phyloP scores from a whole-genome alignment of 1,284 basidiomycete genomes.

The Prillingera fragicola region DNA sequence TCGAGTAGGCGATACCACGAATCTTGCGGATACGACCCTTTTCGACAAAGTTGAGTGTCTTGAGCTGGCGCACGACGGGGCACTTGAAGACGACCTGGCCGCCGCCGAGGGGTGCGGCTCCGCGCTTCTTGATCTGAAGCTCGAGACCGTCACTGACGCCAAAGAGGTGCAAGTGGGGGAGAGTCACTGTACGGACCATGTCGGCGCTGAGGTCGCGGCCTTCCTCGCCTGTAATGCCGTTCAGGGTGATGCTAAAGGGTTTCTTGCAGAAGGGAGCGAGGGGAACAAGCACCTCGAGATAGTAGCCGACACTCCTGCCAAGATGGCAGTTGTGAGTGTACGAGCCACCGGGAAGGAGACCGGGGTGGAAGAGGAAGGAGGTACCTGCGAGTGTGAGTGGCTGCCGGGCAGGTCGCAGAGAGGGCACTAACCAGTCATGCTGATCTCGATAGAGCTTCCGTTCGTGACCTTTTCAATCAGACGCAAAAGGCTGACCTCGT shows the following conservation, averaged over 20 bases:
- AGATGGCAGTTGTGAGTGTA: slow-evolving; percentile 81
- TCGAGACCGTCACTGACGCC: slow-evolving; percentile 82
- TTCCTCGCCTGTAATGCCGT: slow-evolving; percentile 81
- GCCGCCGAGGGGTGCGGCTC: slow-evolving; percentile 83
- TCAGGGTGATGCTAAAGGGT: slow-evolving; percentile 71
- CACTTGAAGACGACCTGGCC: slow-evolving; percentile 92
- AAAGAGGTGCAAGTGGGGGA: slow-evolving; percentile 87
- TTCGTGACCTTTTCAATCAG: slow-evolving; percentile 90
- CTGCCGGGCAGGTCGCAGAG: neutral
- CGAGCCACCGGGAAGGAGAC: slow-evolving; percentile 78
- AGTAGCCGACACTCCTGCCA: slow-evolving; percentile 86
- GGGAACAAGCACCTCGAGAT: slow-evolving; percentile 82
- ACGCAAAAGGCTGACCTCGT: slow-evolving; percentile 84
- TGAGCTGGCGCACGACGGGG: slow-evolving; percentile 80
- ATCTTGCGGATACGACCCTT: slow-evolving; percentile 88
- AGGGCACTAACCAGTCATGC: slow-evolving; percentile 69
- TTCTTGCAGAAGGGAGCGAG: slow-evolving; percentile 92
- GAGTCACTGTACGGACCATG: slow-evolving; percentile 81
- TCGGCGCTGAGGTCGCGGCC: slow-evolving; percentile 84
- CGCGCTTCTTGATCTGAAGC: slow-evolving; percentile 87
- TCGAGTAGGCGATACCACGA: slow-evolving; percentile 91
- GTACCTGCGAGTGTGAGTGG: slow-evolving; percentile 62
- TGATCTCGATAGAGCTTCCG: slow-evolving; percentile 93
- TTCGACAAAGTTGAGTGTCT: slow-evolving; percentile 86
- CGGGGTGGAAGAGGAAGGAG: slow-evolving; percentile 82